Percentiles rank a stretch among this genome's conserved stretches.
These are phyloP conservation scores for Teratosphaeria nubilosa DNA, from an alignment of 2,329 filamentous ascomycete species.

Conservation along the genomic window DNA sequence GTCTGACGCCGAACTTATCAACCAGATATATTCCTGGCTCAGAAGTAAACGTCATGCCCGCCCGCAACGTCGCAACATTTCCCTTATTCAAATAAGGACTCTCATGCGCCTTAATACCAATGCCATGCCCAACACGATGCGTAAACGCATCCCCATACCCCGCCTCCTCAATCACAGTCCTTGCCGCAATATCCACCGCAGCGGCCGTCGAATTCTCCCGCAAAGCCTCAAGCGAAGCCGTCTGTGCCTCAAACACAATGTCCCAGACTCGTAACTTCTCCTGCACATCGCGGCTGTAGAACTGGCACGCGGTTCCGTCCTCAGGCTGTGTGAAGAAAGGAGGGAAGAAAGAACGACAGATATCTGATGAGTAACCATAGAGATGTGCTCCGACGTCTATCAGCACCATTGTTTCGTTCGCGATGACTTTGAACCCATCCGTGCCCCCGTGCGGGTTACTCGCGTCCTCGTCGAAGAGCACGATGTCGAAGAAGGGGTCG, in stretches of 20 bases:
- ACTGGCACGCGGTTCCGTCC: not conserved
- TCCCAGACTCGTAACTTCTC: slow-evolving; percentile 52
- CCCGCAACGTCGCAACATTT: slow-evolving; percentile 40
- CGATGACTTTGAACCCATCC: slow-evolving; percentile 41
- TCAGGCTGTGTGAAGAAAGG: slow-evolving; percentile 23
- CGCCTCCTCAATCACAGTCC: slow-evolving; percentile 46
- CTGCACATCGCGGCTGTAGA: not conserved
- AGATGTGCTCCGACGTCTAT: slow-evolving; percentile 55
- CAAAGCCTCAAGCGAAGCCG: slow-evolving; percentile 43
- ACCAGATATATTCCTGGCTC: slow-evolving; percentile 55
- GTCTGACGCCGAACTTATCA: slow-evolving; percentile 50
- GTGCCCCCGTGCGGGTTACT: slow-evolving; percentile 46
- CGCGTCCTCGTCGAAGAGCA: slow-evolving; percentile 49
- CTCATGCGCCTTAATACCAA: slow-evolving; percentile 58
- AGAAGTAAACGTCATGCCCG: slow-evolving; percentile 54
- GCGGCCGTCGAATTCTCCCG: slow-evolving; percentile 45
- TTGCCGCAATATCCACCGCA: slow-evolving; percentile 51
- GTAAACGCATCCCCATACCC: slow-evolving; percentile 52
- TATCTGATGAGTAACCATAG: slow-evolving; percentile 53
- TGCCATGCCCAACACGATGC: slow-evolving; percentile 53
- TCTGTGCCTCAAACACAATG: slow-evolving; percentile 53
- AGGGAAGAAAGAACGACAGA: slow-evolving; percentile 50
- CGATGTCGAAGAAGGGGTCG: slow-evolving; percentile 53
- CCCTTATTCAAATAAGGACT: slow-evolving; percentile 56
- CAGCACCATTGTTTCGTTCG: slow-evolving; percentile 47